Conservation (phyloP, 257 asterid genomes). For the Vinca minor region DNA sequence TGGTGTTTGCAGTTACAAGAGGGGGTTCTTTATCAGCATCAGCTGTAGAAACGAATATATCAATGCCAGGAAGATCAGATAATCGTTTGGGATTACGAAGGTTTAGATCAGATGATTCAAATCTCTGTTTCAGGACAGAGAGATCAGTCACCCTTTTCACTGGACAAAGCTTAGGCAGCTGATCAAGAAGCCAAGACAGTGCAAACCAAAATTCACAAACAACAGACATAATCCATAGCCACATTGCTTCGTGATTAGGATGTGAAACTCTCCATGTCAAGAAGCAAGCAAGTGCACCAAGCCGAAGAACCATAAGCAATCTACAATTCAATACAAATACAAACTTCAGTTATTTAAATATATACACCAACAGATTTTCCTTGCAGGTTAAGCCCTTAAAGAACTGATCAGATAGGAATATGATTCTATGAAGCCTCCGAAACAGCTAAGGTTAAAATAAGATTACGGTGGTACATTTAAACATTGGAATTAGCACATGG, state of each 20-base stretch:
- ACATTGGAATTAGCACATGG: no score
- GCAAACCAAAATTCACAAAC: constrained; percentile 93
- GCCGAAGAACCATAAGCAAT: constrained; percentile 66
- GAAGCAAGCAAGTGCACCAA: constrained; percentile 65
- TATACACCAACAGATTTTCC: neutral
- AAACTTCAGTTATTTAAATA: constrained; percentile 1
- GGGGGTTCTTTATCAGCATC: constrained; percentile 85
- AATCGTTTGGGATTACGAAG: constrained; percentile 68
- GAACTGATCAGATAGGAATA: neutral
- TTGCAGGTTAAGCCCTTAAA: no score
- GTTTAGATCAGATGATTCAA: constrained; percentile 64
- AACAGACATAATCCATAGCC: constrained; percentile 91
- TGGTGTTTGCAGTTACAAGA: constrained; percentile 81
- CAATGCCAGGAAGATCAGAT: constrained; percentile 84
- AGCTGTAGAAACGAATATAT: constrained; percentile 80
- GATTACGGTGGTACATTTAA: no score
- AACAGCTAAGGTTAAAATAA: no score
- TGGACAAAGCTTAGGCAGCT: constrained; percentile 80
- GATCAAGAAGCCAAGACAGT: constrained; percentile 84
- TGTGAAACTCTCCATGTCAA: constrained; percentile 75
- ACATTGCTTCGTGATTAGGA: constrained; percentile 79
- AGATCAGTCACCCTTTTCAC: constrained; percentile 75
- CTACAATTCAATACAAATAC: constrained; percentile 25
- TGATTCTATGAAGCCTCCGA: no score
- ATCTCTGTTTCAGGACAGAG: constrained; percentile 59